Percentiles rank a stretch among this genome's conserved stretches.
Evolutionary conservation across 768 basidiomycete genomes (phyloP).

Genomic region (Mycena capillaripes): DNA sequence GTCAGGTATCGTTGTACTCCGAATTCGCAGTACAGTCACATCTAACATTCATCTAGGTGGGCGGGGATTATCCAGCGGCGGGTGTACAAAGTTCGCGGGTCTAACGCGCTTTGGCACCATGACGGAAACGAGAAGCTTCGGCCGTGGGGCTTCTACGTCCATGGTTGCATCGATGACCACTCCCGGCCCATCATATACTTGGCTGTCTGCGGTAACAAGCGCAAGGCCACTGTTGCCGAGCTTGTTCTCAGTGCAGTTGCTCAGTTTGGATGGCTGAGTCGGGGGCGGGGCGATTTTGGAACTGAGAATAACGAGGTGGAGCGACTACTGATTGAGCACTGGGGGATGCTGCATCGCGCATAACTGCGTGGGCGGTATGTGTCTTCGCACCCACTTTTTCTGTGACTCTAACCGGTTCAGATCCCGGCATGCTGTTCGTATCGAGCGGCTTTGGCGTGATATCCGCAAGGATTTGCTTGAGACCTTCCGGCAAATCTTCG

Average conservation of each 20-base stretch:
- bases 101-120: constrained; percentile 42
- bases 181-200: constrained; percentile 14
- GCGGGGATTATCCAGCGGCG: constrained; percentile 23
- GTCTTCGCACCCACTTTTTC: too few species aligned
- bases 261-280: background rate
- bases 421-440: too few species aligned
- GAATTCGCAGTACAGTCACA: background rate
- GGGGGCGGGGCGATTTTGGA: constrained; percentile 22
- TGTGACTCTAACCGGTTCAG: too few species aligned
- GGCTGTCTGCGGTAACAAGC: constrained; percentile 23
- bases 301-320: too few species aligned
- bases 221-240: constrained; percentile 18
- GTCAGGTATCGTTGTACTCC: background rate
- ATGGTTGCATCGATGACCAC: constrained; percentile 38
- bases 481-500: too few species aligned
- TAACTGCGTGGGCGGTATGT: too few species aligned
- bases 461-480: too few species aligned
- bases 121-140: constrained; percentile 43
- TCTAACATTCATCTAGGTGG: constrained; percentile 20
- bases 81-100: constrained; percentile 37
- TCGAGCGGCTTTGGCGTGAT: too few species aligned
- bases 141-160: constrained; percentile 41
- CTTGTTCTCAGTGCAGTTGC: background rate
- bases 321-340: too few species aligned
- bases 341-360: too few species aligned